Conservation (phyloP, 164 flowering plant species). For the Houttuynia cordata region DNA sequence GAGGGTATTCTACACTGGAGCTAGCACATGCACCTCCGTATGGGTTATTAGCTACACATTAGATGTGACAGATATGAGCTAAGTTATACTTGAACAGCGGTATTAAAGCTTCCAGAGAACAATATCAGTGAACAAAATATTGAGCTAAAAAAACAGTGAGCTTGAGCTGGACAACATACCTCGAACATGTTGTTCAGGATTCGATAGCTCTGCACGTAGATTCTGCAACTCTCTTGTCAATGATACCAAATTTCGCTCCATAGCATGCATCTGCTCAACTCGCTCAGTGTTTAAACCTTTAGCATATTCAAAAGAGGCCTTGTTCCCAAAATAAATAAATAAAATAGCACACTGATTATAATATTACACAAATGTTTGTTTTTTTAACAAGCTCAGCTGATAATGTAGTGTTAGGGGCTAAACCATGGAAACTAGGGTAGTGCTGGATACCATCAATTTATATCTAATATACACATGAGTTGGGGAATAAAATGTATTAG, state of each 20-base stretch:
- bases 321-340: conserved; percentile 13
- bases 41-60: neutral
- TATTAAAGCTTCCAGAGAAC: neutral
- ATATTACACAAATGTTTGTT: neutral
- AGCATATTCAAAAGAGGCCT: conserved; percentile 60
- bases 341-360: neutral
- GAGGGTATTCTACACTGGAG: neutral
- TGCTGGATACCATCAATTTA: neutral
- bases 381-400: neutral
- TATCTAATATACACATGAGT: no score
- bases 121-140: neutral
- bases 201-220: conserved; percentile 39
- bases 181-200: conserved; percentile 44
- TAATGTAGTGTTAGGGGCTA: neutral
- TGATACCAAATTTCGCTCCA: conserved; percentile 53
- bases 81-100: neutral
- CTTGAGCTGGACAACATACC: conserved; percentile 23
- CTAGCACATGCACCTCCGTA: neutral
- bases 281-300: conserved; percentile 52
- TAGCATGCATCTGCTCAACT: conserved; percentile 57
- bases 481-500: no score
- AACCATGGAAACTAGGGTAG: neutral
- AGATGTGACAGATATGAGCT: neutral
- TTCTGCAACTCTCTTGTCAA: conserved; percentile 67
- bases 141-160: neutral